A percentile compares a stretch with the other conserved stretches of the same genome.
These are phyloP conservation scores for Tulasnella calospora DNA, from an alignment of 768 basidiomycete genomes.

Conservation along the genomic window DNA sequence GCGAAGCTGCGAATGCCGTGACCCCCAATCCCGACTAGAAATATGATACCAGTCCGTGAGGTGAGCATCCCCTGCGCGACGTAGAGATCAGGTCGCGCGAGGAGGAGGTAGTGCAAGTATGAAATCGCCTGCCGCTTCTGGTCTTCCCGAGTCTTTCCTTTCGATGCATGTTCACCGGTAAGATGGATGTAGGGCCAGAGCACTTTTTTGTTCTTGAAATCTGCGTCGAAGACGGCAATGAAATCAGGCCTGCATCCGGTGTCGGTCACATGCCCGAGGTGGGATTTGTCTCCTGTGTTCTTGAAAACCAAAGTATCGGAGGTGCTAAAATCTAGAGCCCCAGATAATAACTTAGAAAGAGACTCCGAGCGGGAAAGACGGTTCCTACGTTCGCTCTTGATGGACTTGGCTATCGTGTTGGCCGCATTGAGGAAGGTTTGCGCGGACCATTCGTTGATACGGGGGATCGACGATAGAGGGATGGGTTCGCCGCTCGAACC, in stretches of 20 bases:
- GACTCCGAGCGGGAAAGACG: neutral
- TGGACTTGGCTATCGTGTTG: neutral
- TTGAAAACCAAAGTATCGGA: neutral
- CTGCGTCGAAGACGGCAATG: neutral
- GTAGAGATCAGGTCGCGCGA: constrained; percentile 9
- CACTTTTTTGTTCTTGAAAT: neutral
- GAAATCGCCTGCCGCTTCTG: neutral
- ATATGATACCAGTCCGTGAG: neutral
- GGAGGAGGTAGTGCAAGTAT: constrained; percentile 11
- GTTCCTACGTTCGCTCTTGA: neutral
- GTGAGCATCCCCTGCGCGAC: neutral
- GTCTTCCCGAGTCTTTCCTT: neutral
- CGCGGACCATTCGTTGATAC: neutral
- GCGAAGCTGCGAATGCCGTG: neutral
- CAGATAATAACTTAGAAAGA: neutral
- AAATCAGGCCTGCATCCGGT: constrained; percentile 8
- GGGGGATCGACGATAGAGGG: neutral
- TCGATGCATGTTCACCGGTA: neutral
- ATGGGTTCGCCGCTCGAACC: neutral
- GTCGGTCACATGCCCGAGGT: neutral
- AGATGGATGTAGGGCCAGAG: constrained; percentile 8
- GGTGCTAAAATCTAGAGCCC: neutral
- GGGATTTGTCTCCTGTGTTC: neutral
- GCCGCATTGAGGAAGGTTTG: neutral
- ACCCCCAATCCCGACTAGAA: constrained; percentile 12